phyloP scores from a whole-genome alignment of 495 filamentous ascomycete genomes.

The Chaetomium fimeti region DNA sequence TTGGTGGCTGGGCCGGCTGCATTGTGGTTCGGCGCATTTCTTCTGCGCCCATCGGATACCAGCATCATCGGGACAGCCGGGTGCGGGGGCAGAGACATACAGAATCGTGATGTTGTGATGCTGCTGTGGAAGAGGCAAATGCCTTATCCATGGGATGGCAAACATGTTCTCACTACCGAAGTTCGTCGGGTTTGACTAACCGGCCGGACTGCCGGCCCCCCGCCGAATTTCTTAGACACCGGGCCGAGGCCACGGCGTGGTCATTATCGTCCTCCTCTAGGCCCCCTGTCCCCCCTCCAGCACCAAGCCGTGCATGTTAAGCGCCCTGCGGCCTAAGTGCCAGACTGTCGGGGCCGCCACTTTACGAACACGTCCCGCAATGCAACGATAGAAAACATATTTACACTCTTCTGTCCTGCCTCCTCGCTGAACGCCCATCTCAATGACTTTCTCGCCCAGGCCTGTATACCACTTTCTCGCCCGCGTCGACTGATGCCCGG shows the following conservation, averaged over 20 bases:
- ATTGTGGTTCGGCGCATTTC: background rate
- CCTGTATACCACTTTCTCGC: background rate
- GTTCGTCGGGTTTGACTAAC: background rate
- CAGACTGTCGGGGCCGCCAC: conserved; percentile 22
- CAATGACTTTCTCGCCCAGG: background rate
- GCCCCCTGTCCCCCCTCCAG: background rate
- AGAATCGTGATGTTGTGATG: background rate
- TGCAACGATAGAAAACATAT: conserved; percentile 6
- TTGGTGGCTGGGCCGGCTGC: background rate
- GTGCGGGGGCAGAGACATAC: background rate
- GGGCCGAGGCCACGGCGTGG: background rate
- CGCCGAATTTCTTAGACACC: background rate
- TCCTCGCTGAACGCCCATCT: background rate
- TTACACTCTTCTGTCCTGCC: background rate
- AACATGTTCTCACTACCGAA: background rate
- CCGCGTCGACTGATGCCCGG: conserved; percentile 9
- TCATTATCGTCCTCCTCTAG: background rate
- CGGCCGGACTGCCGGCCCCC: background rate
- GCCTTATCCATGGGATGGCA: background rate
- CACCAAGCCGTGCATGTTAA: conserved; percentile 13
- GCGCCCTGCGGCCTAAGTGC: conserved; percentile 16
- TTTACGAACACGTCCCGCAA: conserved; percentile 10
- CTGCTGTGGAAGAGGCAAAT: background rate
- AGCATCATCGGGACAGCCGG: conserved; percentile 3
- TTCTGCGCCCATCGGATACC: conserved; percentile 3